These are phyloP conservation scores for Ceratobasidium sp. DNA, from an alignment of 1,284 basidiomycete genomes.

Conservation along the genomic window DNA sequence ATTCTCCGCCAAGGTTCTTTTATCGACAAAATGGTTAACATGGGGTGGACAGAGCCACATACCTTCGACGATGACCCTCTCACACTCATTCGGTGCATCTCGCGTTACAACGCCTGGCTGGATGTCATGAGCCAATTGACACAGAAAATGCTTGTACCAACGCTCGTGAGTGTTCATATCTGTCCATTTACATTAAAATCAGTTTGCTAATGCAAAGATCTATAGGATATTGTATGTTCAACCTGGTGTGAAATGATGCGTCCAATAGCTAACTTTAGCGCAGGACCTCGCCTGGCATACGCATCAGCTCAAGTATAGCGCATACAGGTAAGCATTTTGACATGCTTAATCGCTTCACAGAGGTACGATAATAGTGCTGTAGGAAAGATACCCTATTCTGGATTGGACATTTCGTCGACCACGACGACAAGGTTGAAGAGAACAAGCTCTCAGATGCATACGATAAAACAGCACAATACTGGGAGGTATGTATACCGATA, in stretches of 20 bases:
- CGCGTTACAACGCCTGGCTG: constrained; percentile 58
- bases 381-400: constrained; percentile 36
- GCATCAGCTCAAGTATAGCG: constrained; percentile 56
- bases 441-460: constrained; percentile 47
- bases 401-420: constrained; percentile 47
- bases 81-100: constrained; percentile 48
- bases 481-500: constrained; percentile 46
- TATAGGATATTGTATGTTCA: constrained; percentile 39
- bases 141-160: constrained; percentile 47
- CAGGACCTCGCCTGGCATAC: constrained; percentile 62
- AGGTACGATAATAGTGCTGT: no score
- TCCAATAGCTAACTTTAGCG: neutral
- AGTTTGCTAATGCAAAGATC: neutral
- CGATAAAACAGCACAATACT: constrained; percentile 49
- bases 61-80: constrained; percentile 48
- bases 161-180: constrained; percentile 44
- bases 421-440: constrained; percentile 52
- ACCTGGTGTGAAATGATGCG: neutral
- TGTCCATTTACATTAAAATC: neutral
- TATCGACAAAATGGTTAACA: constrained; percentile 59
- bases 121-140: constrained; percentile 57
- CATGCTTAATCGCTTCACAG: no score
- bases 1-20: constrained; percentile 65
- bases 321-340: constrained; percentile 51
- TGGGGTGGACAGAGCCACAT: constrained; percentile 62